Percentiles rank a stretch among this genome's conserved stretches.
These are phyloP conservation scores for Boletus pseudo-olivaceus DNA, from an alignment of 768 basidiomycete genomes.

Conservation along the genomic window DNA sequence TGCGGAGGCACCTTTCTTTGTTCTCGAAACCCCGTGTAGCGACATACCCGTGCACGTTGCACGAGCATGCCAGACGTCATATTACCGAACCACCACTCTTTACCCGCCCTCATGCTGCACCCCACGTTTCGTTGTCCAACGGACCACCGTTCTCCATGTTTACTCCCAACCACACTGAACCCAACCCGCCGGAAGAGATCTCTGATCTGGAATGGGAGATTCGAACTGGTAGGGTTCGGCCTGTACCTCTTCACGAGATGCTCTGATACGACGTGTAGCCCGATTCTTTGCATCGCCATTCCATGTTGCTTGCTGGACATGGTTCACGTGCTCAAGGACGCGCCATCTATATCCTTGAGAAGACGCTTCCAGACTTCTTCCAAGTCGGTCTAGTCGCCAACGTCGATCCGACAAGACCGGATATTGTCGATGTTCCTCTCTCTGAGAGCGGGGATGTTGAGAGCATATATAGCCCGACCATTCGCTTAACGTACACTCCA, in stretches of 20 bases:
- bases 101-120: neutral
- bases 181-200: slow-evolving; percentile 26
- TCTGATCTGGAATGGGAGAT: slow-evolving; percentile 78
- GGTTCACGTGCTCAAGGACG: slow-evolving; percentile 46
- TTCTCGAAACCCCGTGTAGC: neutral
- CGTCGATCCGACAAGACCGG: slow-evolving; percentile 44
- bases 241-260: slow-evolving; percentile 12
- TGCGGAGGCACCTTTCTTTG: neutral
- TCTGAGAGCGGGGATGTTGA: slow-evolving; percentile 31
- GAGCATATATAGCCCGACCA: slow-evolving; percentile 59
- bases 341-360: slow-evolving; percentile 62
- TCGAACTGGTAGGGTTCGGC: slow-evolving; percentile 53
- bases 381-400: slow-evolving; percentile 57
- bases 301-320: neutral
- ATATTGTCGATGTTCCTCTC: slow-evolving; percentile 20
- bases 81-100: slow-evolving; percentile 17
- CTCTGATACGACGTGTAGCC: slow-evolving; percentile 31
- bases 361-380: slow-evolving; percentile 74
- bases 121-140: slow-evolving; percentile 4
- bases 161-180: slow-evolving; percentile 15
- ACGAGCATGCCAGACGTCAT: slow-evolving; percentile 2
- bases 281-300: neutral
- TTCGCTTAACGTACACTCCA: slow-evolving; percentile 66
- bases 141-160: slow-evolving; percentile 21
- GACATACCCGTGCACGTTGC: neutral